Percentiles rank a stretch among this genome's conserved stretches.
These are phyloP conservation scores for Verticillium dahliae DNA, from an alignment of 2,329 filamentous ascomycete species.

Conservation along the genomic window DNA sequence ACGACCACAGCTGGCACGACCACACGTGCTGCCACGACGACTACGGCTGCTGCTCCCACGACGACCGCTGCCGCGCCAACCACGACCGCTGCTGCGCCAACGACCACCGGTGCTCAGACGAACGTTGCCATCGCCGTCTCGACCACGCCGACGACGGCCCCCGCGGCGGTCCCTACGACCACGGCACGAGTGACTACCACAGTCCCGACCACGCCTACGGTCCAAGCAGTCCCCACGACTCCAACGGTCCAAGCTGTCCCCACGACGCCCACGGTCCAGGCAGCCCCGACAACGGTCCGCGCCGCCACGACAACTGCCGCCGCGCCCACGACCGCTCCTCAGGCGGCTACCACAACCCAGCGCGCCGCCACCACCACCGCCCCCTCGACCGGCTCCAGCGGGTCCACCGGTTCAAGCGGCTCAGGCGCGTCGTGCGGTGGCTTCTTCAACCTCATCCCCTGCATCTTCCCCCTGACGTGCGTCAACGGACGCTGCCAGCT, in stretches of 20 bases:
- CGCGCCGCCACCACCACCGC: neutral
- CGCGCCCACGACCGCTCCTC: too few species aligned
- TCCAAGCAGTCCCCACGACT: neutral
- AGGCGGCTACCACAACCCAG: neutral
- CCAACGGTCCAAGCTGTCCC: neutral
- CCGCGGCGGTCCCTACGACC: too few species aligned
- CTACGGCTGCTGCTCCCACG: neutral
- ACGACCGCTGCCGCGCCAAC: neutral
- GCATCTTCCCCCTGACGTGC: slow-evolving; percentile 1
- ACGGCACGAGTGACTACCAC: too few species aligned
- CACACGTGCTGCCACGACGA: neutral
- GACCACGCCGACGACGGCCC: neutral
- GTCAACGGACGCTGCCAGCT: neutral
- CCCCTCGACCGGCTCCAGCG: neutral
- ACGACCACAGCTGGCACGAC: neutral
- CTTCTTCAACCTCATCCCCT: neutral
- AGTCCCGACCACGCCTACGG: neutral
- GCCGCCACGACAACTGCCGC: neutral
- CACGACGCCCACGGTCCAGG: neutral
- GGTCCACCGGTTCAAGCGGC: neutral
- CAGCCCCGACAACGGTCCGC: neutral
- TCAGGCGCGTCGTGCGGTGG: neutral
- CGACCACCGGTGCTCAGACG: neutral
- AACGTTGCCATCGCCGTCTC: neutral
- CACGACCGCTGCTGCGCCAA: neutral